Conservation (phyloP, 1,284 basidiomycete species). For the Sanghuangporus baumii region DNA sequence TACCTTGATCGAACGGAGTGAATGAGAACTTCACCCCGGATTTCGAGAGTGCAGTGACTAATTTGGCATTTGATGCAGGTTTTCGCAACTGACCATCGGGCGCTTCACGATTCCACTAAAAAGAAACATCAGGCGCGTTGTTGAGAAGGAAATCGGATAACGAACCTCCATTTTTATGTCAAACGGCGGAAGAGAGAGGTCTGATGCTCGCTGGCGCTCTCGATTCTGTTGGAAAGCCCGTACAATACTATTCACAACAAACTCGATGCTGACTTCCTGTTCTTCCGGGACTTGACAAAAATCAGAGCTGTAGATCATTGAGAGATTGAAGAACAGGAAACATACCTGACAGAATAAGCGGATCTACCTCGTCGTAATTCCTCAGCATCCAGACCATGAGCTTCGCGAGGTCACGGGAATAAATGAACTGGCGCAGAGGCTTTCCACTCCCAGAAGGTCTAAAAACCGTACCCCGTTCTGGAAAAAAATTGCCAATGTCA, state of each 20-base stretch:
- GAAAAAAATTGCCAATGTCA: not conserved
- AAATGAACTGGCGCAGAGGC: conserved; percentile 89
- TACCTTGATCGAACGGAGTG: conserved; percentile 78
- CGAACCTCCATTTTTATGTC: conserved; percentile 9
- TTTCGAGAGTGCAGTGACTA: conserved; percentile 49
- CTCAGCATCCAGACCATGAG: conserved; percentile 88
- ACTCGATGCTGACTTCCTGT: conserved; percentile 85
- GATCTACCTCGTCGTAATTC: conserved; percentile 85
- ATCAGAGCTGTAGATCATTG: not conserved
- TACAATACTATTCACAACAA: conserved; percentile 81
- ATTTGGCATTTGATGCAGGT: conserved; percentile 87
- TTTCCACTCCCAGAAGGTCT: conserved; percentile 81
- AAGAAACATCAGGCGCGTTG: conserved; percentile 41
- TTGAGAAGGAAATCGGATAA: not conserved
- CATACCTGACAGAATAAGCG: conserved; percentile 79
- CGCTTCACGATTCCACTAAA: conserved; percentile 16
- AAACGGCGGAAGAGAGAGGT: conserved; percentile 16
- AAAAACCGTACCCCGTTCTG: conserved; percentile 80
- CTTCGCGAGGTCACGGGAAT: conserved; percentile 88
- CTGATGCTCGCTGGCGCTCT: conserved; percentile 55
- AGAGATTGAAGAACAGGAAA: conserved; percentile 1
- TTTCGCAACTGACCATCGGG: conserved; percentile 89
- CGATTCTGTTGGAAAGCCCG: conserved; percentile 44
- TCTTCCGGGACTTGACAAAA: conserved; percentile 67
- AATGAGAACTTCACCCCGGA: conserved; percentile 65